These are phyloP conservation scores for Trichoderma citrinoviride DNA, from an alignment of 2,329 filamentous ascomycete species.

Conservation along the genomic window DNA sequence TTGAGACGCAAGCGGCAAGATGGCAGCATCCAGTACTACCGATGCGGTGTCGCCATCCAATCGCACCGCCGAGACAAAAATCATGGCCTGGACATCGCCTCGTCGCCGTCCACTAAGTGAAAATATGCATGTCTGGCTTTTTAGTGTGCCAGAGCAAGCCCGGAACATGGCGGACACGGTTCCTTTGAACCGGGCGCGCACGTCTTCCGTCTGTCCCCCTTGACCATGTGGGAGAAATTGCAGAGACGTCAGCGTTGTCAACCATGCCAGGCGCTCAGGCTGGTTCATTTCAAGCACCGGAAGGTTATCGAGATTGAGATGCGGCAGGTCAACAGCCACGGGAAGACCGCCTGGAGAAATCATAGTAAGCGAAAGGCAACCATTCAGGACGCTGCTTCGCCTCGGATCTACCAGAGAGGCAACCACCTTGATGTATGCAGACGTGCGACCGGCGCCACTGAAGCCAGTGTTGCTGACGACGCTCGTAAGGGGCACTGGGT, in stretches of 20 bases:
- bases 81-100: constrained; percentile 42
- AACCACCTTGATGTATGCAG: constrained; percentile 46
- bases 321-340: constrained; percentile 38
- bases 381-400: constrained; percentile 27
- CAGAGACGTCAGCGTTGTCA: constrained; percentile 39
- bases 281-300: constrained; percentile 42
- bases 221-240: constrained; percentile 37
- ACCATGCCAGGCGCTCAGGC: constrained; percentile 38
- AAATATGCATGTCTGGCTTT: constrained; percentile 45
- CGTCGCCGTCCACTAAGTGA: constrained; percentile 37
- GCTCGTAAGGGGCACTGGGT: constrained; percentile 41
- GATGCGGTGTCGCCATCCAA: constrained; percentile 44
- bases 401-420: constrained; percentile 33
- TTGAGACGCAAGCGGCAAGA: constrained; percentile 42
- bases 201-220: constrained; percentile 30
- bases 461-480: constrained; percentile 40
- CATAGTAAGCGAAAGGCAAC: constrained; percentile 40
- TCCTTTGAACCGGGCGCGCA: constrained; percentile 48
- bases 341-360: constrained; percentile 34
- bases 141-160: constrained; percentile 45
- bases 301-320: constrained; percentile 46
- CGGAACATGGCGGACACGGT: constrained; percentile 48
- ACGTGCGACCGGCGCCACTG: constrained; percentile 45
- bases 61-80: constrained; percentile 41
- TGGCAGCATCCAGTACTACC: constrained; percentile 47